Percentiles rank a stretch among this genome's conserved stretches.
These are phyloP conservation scores for Tuber brumale DNA, from an alignment of 495 filamentous ascomycete genomes.

Conservation along the genomic window DNA sequence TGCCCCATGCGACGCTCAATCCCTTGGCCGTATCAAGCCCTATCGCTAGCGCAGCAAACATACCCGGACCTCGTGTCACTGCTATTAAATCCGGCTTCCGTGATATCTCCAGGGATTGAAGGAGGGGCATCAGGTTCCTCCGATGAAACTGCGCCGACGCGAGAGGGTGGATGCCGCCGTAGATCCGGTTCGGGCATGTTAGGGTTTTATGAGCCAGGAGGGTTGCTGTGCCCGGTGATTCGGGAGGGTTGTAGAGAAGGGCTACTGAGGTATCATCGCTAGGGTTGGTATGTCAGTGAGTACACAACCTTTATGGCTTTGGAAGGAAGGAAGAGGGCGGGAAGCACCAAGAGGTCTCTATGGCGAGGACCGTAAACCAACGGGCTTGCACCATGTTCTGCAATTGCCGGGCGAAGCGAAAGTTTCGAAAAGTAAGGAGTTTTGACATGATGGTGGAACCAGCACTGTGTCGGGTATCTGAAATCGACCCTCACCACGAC, in stretches of 20 bases:
- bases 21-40: constrained; percentile 85
- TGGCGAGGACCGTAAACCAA: constrained; percentile 54
- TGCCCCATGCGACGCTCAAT: constrained; percentile 70
- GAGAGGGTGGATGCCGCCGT: constrained; percentile 72
- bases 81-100: constrained; percentile 70
- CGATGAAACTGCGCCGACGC: constrained; percentile 67
- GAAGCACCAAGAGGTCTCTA: constrained; percentile 79
- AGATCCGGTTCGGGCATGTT: constrained; percentile 65
- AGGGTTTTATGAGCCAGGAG: constrained; percentile 77
- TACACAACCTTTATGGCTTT: background rate
- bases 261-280: constrained; percentile 94
- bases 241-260: constrained; percentile 57
- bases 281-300: constrained; percentile 20
- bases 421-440: background rate
- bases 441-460: background rate
- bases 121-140: constrained; percentile 56
- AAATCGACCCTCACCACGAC: background rate
- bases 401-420: background rate
- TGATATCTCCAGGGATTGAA: constrained; percentile 50
- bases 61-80: constrained; percentile 84
- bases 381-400: background rate
- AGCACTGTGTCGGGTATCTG: background rate
- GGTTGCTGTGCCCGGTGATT: constrained; percentile 44
- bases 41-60: constrained; percentile 64
- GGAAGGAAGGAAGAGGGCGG: background rate